These are phyloP conservation scores for Heliamphora pulchella DNA, from an alignment of 179 eudicot genomes.

Conservation along the genomic window DNA sequence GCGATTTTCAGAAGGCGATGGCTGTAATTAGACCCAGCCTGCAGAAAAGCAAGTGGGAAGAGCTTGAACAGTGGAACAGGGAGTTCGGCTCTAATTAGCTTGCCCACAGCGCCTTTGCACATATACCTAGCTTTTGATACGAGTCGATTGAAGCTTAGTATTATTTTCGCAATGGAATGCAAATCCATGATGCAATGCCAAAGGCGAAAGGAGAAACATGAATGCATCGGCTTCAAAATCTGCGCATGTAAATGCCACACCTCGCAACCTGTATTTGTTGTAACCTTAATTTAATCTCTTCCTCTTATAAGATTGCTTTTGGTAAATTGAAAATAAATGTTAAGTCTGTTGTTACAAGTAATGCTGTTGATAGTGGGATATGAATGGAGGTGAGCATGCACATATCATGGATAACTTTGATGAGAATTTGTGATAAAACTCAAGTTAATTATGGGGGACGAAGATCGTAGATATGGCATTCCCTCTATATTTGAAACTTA, in stretches of 20 bases:
- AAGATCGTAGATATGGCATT: no score
- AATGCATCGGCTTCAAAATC: not conserved
- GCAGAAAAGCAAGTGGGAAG: slow-evolving; percentile 83
- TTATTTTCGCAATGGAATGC: not conserved
- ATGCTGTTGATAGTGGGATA: not conserved
- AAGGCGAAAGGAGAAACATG: not conserved
- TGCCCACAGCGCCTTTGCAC: not conserved
- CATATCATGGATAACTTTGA: no score
- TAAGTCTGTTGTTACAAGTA: not conserved
- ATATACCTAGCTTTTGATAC: not conserved
- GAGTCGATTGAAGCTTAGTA: not conserved
- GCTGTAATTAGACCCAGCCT: slow-evolving; percentile 82
- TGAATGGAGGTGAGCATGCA: no score
- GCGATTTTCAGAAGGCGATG: slow-evolving; percentile 74
- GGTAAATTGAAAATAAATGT: not conserved
- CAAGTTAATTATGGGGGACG: no score
- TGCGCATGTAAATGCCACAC: not conserved
- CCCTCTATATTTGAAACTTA: no score
- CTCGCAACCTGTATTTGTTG: not conserved
- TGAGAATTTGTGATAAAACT: no score
- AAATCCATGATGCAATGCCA: not conserved
- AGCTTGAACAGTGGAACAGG: slow-evolving; percentile 81
- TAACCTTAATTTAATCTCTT: not conserved
- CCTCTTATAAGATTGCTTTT: not conserved
- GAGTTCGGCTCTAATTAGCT: slow-evolving; percentile 74